Conservation (phyloP, 1,139 yeast genomes). For the Saccharomycopsis hybrid region DNA sequence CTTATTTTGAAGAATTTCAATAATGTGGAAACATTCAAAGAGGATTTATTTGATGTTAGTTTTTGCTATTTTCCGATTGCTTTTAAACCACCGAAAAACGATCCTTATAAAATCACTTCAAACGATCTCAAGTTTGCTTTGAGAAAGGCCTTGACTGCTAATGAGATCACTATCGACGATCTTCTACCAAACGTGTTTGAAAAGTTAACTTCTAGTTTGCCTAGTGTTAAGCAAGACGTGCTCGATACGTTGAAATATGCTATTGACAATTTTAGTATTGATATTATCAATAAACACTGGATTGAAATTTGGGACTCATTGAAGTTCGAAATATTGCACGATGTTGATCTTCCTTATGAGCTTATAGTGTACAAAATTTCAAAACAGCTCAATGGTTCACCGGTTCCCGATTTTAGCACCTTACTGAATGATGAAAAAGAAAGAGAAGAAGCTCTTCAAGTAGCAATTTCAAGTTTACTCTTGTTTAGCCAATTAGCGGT, state of each 20-base stretch:
- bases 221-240: constrained; percentile 70
- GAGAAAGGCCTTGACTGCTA: constrained; percentile 54
- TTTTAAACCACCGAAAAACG: constrained; percentile 87
- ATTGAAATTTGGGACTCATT: constrained; percentile 78
- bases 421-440: constrained; percentile 32
- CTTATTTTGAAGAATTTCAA: constrained; percentile 41
- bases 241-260: constrained; percentile 56
- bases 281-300: constrained; percentile 55
- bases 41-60: constrained; percentile 76
- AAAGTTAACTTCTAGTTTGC: constrained; percentile 78
- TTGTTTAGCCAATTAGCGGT: constrained; percentile 40
- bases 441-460: constrained; percentile 23
- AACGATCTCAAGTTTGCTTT: constrained; percentile 59
- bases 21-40: constrained; percentile 36
- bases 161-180: constrained; percentile 61
- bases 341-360: constrained; percentile 34
- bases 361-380: constrained; percentile 1
- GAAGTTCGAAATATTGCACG: constrained; percentile 81
- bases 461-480: constrained; percentile 35
- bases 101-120: constrained; percentile 79
- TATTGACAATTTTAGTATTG: constrained; percentile 43
- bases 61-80: constrained; percentile 97
- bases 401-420: constrained; percentile 23
- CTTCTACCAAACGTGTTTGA: constrained; percentile 74
- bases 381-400: neutral